Conservation (phyloP, 1,139 yeast genomes). For the Sugiyamaella grinbergsii region DNA sequence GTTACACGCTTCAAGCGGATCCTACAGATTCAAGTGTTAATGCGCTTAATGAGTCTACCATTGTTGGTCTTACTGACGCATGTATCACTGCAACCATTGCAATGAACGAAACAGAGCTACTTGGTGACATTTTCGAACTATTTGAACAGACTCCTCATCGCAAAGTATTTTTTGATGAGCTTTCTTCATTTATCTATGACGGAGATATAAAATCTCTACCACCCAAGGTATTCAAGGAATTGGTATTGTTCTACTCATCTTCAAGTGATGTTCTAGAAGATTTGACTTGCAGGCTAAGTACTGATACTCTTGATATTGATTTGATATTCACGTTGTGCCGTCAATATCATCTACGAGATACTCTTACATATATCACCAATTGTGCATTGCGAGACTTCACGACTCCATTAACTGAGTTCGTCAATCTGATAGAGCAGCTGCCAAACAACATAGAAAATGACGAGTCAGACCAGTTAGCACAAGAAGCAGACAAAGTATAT, state of each 20-base stretch:
- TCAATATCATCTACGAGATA: slow-evolving; percentile 56
- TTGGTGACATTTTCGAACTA: slow-evolving; percentile 58
- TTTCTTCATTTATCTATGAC: slow-evolving; percentile 53
- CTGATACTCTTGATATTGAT: slow-evolving; percentile 71
- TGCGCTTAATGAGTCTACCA: slow-evolving; percentile 12
- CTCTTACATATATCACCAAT: slow-evolving; percentile 69
- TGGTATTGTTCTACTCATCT: slow-evolving; percentile 56
- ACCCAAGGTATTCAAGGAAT: slow-evolving; percentile 60
- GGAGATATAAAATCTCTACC: slow-evolving; percentile 55
- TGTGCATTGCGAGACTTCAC: slow-evolving; percentile 62
- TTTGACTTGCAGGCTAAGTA: slow-evolving; percentile 65
- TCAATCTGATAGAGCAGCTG: slow-evolving; percentile 44
- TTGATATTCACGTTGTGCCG: slow-evolving; percentile 62
- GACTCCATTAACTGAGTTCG: slow-evolving; percentile 64
- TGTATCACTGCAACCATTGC: slow-evolving; percentile 48
- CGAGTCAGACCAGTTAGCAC: slow-evolving; percentile 24
- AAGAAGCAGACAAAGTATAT: slow-evolving; percentile 48
- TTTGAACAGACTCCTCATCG: slow-evolving; percentile 40
- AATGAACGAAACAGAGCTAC: slow-evolving; percentile 46
- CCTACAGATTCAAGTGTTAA: slow-evolving; percentile 28
- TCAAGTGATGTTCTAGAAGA: slow-evolving; percentile 59
- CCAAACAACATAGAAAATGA: slow-evolving; percentile 3
- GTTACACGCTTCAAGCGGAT: slow-evolving; percentile 38
- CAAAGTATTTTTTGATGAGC: slow-evolving; percentile 51
- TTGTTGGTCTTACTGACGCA: slow-evolving; percentile 41